Evolutionary conservation across 164 flowering plant species (phyloP), one percentile per base, ranked within the genome.

Genomic region (Houttuynia cordata): DNA sequence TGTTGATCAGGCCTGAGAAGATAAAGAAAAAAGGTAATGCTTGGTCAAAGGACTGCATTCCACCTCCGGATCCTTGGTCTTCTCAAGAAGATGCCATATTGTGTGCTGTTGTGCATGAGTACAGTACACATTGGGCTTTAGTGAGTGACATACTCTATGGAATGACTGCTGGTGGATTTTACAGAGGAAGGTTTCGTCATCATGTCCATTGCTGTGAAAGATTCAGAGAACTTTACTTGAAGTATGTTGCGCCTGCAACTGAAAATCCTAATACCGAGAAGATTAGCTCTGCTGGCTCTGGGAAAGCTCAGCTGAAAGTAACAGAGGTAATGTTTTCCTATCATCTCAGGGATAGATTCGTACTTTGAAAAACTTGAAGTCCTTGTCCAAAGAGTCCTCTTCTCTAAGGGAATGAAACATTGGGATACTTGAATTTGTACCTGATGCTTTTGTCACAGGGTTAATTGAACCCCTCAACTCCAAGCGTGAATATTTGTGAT

Each of bases 131-230:
- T 58, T 94, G 99, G 99, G 78, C 80, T 66, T 79, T 94, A 73
- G 88, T 80, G 57, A 86, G 99, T 75, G 97, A 88, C 30, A 66
- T 77, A 42, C 72, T 94, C 12, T 87, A 85, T 79, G 85, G 91
- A 15, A 83, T 85, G 83, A 67, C 87, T 63, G 88, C 88, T 68
- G 97, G 99, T 74, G 99, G 99, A 25, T 73, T 60, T 73, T 88
- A 82, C 58, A 71, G 97, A 63, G 99, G 99, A 51, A 82, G 95
- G 59, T 86, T 70, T 72, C 95, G 96, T 56, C 93, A 88, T 71
- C 97, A 96, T 54, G 79, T 82, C 39, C 87, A 87, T 71, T 94
- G 99, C 67, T 86, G 92, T 73, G 97, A 91, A 76, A 82, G 99
- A 68, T 88, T 75, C 64, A 77, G 99, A 65, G 99, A 94, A 62